Conservation (phyloP, 2,329 filamentous ascomycete genomes). For the Trichoderma sp. region DNA sequence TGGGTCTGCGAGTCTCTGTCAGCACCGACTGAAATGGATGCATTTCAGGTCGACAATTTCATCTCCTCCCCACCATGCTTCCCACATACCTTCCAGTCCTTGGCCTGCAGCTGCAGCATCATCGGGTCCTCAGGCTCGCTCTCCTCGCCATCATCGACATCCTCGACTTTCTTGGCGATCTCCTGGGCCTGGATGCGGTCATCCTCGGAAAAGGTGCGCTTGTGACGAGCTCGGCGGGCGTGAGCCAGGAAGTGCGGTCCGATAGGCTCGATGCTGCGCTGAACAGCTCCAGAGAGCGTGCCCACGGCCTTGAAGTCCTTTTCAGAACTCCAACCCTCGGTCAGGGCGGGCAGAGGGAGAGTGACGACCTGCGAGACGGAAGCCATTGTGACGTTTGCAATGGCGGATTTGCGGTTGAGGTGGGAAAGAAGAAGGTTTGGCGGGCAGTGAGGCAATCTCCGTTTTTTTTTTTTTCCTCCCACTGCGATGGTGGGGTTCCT, state of each 20-base stretch:
- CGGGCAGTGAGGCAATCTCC: neutral
- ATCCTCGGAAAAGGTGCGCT: constrained; percentile 97
- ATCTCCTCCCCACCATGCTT: neutral
- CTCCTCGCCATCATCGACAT: constrained; percentile 84
- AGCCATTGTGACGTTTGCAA: constrained; percentile 53
- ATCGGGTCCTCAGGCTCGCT: constrained; percentile 91
- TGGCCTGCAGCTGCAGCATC: constrained; percentile 88
- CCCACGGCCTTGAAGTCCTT: constrained; percentile 89
- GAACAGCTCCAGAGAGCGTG: constrained; percentile 69
- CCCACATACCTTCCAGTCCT: constrained; percentile 90
- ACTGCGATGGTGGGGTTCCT: constrained; percentile 18
- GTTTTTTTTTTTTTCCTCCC: constrained; percentile 18
- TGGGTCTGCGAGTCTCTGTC: constrained; percentile 57
- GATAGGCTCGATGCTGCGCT: constrained; percentile 91
- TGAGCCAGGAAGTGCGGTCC: constrained; percentile 97
- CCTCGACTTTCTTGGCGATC: constrained; percentile 92
- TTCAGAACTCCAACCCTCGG: constrained; percentile 77
- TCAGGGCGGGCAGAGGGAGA: constrained; percentile 69
- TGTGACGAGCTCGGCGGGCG: constrained; percentile 90
- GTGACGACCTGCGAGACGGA: constrained; percentile 58
- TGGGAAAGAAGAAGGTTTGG: neutral
- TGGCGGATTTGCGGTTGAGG: neutral
- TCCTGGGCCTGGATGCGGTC: constrained; percentile 95
- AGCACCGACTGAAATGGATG: neutral
- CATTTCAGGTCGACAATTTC: neutral